Evolutionary conservation across 345 rosid genomes (phyloP).

Genomic region (Gossypium rotundifolium): DNA sequence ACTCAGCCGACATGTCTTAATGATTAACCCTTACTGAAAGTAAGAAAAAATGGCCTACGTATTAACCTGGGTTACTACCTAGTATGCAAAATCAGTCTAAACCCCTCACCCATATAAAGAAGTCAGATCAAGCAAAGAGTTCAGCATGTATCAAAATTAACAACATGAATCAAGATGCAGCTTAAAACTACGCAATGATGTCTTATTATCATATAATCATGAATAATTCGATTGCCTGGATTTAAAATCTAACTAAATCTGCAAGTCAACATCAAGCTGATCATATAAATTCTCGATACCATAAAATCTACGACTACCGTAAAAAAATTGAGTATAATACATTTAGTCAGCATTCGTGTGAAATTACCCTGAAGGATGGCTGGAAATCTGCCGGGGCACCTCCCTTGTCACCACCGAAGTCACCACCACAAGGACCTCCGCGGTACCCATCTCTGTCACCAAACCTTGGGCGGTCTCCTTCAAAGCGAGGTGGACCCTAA

Average conservation of each 20-base stretch:
- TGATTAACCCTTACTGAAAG: neutral
- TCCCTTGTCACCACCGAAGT: conserved; percentile 62
- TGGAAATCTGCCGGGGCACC: conserved; percentile 86
- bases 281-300: neutral
- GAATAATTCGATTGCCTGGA: too few species aligned
- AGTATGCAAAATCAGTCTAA: neutral
- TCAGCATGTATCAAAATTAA: neutral
- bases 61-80: neutral
- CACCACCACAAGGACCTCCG: conserved; percentile 71
- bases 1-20: neutral
- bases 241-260: neutral
- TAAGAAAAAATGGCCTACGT: neutral
- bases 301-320: neutral
- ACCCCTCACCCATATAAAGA: neutral
- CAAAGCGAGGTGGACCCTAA: conserved; percentile 61
- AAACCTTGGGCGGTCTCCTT: conserved; percentile 66
- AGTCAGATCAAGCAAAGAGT: neutral
- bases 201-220: neutral
- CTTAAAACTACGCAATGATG: neutral
- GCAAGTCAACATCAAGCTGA: neutral
- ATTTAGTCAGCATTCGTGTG: too few species aligned
- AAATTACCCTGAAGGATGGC: conserved; percentile 76
- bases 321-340: neutral
- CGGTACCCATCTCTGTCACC: conserved; percentile 93
- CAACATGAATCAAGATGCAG: neutral